phyloP scores from a whole-genome alignment of 352 stramenopile genomes.

The Phytophthora syringae region DNA sequence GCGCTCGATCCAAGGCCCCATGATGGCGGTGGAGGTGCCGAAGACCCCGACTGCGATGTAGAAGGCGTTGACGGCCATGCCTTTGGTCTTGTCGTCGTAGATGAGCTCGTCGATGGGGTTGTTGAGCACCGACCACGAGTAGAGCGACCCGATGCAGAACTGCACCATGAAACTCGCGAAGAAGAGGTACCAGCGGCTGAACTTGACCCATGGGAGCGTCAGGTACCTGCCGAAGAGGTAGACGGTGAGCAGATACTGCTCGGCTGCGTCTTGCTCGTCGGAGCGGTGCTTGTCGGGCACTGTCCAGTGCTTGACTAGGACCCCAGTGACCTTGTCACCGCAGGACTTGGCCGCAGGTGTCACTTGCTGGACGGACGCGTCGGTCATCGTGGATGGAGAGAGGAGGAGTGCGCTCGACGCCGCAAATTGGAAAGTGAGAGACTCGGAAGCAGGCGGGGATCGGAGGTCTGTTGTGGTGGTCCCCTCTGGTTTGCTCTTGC shows the following conservation, averaged over 20 bases:
- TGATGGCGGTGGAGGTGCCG: constrained; percentile 62
- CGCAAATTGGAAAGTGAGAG: constrained; percentile 39
- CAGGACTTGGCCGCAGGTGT: constrained; percentile 37
- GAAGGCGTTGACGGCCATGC: constrained; percentile 74
- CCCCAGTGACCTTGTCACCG: constrained; percentile 28
- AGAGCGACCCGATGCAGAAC: constrained; percentile 79
- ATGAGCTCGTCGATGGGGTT: constrained; percentile 64
- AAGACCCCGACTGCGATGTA: constrained; percentile 75
- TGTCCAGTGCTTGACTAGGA: constrained; percentile 58
- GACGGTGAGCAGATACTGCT: constrained; percentile 58
- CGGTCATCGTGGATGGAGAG: constrained; percentile 24
- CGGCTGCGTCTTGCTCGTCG: constrained; percentile 59
- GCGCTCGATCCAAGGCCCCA: constrained; percentile 76
- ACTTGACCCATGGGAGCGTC: constrained; percentile 47
- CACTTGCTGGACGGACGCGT: constrained; percentile 33
- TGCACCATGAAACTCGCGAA: constrained; percentile 65
- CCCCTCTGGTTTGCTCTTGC: constrained; percentile 1
- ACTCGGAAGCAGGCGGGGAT: not conserved
- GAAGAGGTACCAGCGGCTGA: constrained; percentile 74
- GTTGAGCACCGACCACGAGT: constrained; percentile 83
- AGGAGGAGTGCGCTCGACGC: constrained; percentile 21
- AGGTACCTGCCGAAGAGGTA: constrained; percentile 63
- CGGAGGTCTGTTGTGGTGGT: not conserved
- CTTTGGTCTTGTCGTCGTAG: constrained; percentile 53
- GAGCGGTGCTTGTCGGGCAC: constrained; percentile 54